Conservation (phyloP, 345 rosid genomes). For the rapeseed (Brassica napus) region Da-Ae NC_063440.1:23756001-23756500, state of each 20-base stretch:
- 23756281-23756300: conserved; percentile 45
- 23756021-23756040: conserved; percentile 98
- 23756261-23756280: conserved; percentile 7
- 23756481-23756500: background rate
- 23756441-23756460: conserved; percentile 3
- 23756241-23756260: background rate
- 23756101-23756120: background rate
- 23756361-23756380: conserved; percentile 75
- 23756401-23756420: background rate
- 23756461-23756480: conserved; percentile 1
- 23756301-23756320: conserved; percentile 89
- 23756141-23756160: conserved; percentile 72
- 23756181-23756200: conserved; percentile 94
- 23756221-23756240: conserved; percentile 62
- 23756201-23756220: conserved; percentile 98
- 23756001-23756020: conserved; percentile 98
- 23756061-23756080: conserved; percentile 76
- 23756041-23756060: conserved; percentile 89
- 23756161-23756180: conserved; percentile 94
- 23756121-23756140: conserved; percentile 24
- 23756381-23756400: conserved; percentile 90
- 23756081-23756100: conserved; percentile 11
- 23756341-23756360: conserved; percentile 90
- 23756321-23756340: conserved; percentile 90
- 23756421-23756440: background rate